phyloP scores from a whole-genome alignment of 345 rosid genomes.

The Microthlaspi erraticum region DNA sequence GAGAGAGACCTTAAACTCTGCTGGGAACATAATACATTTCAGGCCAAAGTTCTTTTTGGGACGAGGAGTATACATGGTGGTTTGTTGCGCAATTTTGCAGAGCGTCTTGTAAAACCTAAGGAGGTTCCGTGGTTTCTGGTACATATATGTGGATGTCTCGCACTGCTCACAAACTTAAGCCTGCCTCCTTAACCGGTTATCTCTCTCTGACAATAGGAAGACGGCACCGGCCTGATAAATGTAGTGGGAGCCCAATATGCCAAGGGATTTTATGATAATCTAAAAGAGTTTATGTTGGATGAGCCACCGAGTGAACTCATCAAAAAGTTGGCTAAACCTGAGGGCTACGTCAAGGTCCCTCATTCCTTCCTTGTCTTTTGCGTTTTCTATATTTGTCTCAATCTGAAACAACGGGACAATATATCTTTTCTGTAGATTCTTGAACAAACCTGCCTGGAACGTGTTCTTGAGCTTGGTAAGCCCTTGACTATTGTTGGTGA shows the following conservation, averaged over 20 bases:
- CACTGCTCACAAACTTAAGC: not conserved
- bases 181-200: not conserved
- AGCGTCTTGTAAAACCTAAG: not conserved
- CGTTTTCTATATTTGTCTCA: not conserved
- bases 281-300: not conserved
- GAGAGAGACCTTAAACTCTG: not conserved
- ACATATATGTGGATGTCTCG: not conserved
- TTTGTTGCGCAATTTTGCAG: not conserved
- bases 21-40: not conserved
- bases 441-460: not conserved
- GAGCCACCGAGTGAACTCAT: not conserved
- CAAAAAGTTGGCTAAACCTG: not conserved
- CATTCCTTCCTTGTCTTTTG: not conserved
- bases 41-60: not conserved
- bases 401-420: too few species aligned
- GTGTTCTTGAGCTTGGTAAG: not conserved
- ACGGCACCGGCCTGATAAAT: not conserved
- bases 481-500: not conserved
- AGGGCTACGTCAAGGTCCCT: not conserved
- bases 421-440: not conserved
- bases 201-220: not conserved
- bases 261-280: not conserved
- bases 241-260: not conserved
- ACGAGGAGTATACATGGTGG: not conserved
- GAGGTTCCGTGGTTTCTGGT: slow-evolving; percentile 2